Conservation (phyloP, 1,284 basidiomycete species). For the Trichosporon asahii region DNA sequence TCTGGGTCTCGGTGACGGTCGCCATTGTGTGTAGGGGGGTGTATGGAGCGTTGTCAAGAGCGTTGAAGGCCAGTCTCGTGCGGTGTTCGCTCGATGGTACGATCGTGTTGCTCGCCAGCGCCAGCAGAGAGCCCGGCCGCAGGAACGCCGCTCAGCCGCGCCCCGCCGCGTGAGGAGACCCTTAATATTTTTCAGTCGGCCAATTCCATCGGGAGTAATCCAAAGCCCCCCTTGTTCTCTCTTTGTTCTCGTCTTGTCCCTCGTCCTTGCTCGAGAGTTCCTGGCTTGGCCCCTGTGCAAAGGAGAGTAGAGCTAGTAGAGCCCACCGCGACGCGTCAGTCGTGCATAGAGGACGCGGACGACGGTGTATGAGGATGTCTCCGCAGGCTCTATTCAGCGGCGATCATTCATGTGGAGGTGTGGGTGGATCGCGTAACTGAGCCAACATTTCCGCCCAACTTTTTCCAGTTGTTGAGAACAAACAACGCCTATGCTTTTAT, state of each 20-base stretch:
- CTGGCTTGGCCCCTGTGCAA: neutral
- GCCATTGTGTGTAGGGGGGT: constrained; percentile 8
- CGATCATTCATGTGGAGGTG: neutral
- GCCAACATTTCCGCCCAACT: neutral
- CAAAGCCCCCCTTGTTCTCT: neutral
- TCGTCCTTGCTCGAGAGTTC: neutral
- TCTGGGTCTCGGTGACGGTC: neutral
- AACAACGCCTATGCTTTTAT: neutral
- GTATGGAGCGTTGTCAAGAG: neutral
- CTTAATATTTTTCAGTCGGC: constrained; percentile 11
- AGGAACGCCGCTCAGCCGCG: neutral
- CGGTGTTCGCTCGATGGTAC: neutral
- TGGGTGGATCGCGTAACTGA: neutral
- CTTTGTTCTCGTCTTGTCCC: neutral
- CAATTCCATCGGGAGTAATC: neutral
- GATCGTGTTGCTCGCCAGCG: neutral
- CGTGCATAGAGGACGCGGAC: neutral
- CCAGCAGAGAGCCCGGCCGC: neutral
- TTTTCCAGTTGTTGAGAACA: neutral
- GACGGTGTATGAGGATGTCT: neutral
- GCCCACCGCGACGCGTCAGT: neutral
- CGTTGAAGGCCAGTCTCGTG: neutral
- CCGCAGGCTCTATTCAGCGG: neutral
- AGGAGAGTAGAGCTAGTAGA: neutral
- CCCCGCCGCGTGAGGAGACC: neutral